Base-by-base conservation (phyloP, 257 asterid genomes). In the Buddleja alternifolia region DNA sequence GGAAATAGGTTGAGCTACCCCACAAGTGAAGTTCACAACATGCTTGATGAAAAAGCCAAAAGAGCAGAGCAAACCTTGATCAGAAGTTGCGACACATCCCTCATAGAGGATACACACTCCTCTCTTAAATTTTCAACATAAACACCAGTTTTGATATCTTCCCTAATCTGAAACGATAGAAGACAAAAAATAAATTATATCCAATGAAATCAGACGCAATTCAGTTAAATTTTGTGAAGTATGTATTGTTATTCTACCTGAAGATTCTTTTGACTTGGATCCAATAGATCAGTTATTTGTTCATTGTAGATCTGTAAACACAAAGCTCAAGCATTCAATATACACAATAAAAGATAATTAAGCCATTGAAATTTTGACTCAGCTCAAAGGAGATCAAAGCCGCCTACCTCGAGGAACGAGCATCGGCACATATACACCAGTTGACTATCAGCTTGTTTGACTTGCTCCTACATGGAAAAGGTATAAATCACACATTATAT, bases 101-200 rank as follows among this genome's bases (percentile, higher is more conserved):
- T 86, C 93, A 86, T 94, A 52, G 97, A 85, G 60, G 88, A 80
- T 44, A 89, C 99, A 83, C 86, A 84, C 76, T 89, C 97, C 82
- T 94, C 99, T 44, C 96, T 85, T 78, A 94, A 79, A 82, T 91
- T 87, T 50, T 94, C 99, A n/a, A 94, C 97, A 80, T 94, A 94
- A 29, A 94, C 91, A 79, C 99, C 99, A 70, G 84, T 80, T 75
- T 83, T 89, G 21, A 86, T 95, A 77, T 94, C 99, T 82, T 94
- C 99, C 63, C 99, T 79, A 11, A 94, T 86, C 99, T 94, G 83
- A 48, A 76, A 83, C 25, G 53, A 41, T 80, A 78, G 40, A 50
- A n/a, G 59, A 72, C 40, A 68, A 36, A 55, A 62, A n/a, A 15
- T 29, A 63, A 48, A 55, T 72, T 12, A 51, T 23, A 12, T 10